A percentile compares a stretch with the other conserved stretches of the same genome.
These are phyloP conservation scores for Cenchrus fungigraminus DNA, from an alignment of 176 grass and related monocot genomes.

Conservation along the genomic window DNA sequence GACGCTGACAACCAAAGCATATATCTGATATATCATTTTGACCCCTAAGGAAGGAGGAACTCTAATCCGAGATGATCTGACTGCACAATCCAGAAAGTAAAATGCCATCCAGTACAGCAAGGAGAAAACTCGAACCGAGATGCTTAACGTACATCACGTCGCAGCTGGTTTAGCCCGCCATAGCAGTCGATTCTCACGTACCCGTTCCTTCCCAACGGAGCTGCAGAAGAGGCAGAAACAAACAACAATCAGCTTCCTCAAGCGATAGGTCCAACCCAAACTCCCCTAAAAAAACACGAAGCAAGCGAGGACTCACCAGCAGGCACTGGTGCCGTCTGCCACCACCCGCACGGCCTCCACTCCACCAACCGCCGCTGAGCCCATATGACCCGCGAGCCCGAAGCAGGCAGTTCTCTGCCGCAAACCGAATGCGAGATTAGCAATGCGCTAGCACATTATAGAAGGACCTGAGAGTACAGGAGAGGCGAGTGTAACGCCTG, in stretches of 20 bases:
- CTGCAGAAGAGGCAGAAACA: conserved; percentile 34
- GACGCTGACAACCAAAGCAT: conserved; percentile 17
- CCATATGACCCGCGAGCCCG: conserved; percentile 56
- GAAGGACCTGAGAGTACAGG: not conserved
- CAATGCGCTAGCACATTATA: conserved; percentile 11
- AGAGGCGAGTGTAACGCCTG: not conserved
- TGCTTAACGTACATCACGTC: conserved; percentile 87
- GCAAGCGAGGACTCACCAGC: conserved; percentile 35
- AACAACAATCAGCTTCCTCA: not conserved
- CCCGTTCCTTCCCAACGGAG: conserved; percentile 59
- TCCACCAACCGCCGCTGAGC: conserved; percentile 53
- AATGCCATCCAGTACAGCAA: conserved; percentile 20
- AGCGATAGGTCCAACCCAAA: not conserved
- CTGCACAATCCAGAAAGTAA: not conserved
- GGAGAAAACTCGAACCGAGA: conserved; percentile 43
- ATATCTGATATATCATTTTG: not conserved
- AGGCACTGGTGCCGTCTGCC: conserved; percentile 44
- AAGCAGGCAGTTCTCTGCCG: conserved; percentile 18
- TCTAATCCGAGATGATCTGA: not conserved
- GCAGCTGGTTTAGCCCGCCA: conserved; percentile 95
- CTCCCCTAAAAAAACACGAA: not conserved
- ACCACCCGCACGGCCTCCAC: conserved; percentile 82
- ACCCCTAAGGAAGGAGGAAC: not conserved
- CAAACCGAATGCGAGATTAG: not conserved
- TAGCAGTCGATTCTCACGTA: conserved; percentile 89